Evolutionary conservation across 345 rosid species (phyloP), one percentile per base, ranked within the genome.

Genomic region (Isatis tinctoria): DNA sequence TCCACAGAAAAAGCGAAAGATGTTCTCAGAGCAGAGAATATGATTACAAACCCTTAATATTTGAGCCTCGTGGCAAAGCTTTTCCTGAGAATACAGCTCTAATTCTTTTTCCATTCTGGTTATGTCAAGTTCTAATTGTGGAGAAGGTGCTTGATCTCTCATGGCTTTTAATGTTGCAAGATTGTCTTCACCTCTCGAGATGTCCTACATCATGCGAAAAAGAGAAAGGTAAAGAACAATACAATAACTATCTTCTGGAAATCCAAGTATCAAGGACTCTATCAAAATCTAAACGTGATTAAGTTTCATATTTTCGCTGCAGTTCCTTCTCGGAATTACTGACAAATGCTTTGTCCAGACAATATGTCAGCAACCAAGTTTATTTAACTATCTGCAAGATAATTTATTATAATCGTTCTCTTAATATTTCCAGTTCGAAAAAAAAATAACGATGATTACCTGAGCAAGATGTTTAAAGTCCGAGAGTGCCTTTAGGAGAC

Each of bases 401-500:
- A 60, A 8, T 36, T 45, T 7, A 45, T 16, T 32, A 39, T n/a
- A 17, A 65, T 10, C 7, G 10, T 10, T 60, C 71, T 60, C n/a
- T 35, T 36, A 49, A 68, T 33, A 69, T 32, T 53, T 69, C 10
- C 12, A 32, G 39, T 43, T 43, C 3, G 3, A 7, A 39, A 35
- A 28, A 60, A 8, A 3, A 61, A n/a, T 63, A 49, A 6, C 3
- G 65, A 47, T 66, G 56, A 71, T 60, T 85, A 92, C 99, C 99
- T 95, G 99, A 74, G 87, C 81, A 53, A 95, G 88, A 87, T 92
- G 98, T 87, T 92, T 95, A 70, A 88, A 95, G 85, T 95, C 99
- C 5, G 97, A 90, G 86, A 90, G 90, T 74, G 98, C 92, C 83
- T 96, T 96, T 70, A 96, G 58, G 67, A 95, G 87, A 76, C 99